Evolutionary conservation across 2,329 filamentous ascomycete genomes (phyloP).

Genomic region (Lojkania enalia): DNA sequence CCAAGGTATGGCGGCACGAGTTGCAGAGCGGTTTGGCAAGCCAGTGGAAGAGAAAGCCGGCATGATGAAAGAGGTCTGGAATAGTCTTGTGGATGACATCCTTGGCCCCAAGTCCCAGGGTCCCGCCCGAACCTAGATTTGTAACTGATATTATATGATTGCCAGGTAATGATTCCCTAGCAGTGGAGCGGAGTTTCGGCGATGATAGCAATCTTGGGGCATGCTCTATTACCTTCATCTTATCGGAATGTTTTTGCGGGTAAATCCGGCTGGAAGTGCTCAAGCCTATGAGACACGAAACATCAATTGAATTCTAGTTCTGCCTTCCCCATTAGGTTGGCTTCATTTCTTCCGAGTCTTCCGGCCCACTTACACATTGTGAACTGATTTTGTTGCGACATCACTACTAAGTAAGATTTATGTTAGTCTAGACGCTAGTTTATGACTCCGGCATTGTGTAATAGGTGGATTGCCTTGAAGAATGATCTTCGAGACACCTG

Average conservation of each 20-base stretch:
- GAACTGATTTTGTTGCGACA: no score
- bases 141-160: not conserved
- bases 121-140: constrained; percentile 24
- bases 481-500: no score
- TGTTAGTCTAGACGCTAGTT: no score
- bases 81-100: constrained; percentile 55
- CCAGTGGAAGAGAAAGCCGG: constrained; percentile 49
- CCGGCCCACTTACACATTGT: no score
- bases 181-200: not conserved
- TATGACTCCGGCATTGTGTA: no score
- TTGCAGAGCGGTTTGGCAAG: constrained; percentile 38
- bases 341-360: no score
- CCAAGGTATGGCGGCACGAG: constrained; percentile 58
- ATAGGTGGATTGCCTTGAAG: no score
- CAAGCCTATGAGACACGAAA: constrained; percentile 41
- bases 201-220: not conserved
- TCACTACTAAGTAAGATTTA: no score
- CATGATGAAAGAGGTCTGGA: constrained; percentile 52
- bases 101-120: constrained; percentile 41
- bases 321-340: no score
- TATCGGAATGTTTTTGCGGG: not conserved
- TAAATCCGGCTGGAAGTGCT: constrained; percentile 38
- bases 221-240: no score
- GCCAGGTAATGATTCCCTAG: no score
- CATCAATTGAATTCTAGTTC: no score